phyloP scores from a whole-genome alignment of 208 protist species.

The Leishmania lainsoni region DNA sequence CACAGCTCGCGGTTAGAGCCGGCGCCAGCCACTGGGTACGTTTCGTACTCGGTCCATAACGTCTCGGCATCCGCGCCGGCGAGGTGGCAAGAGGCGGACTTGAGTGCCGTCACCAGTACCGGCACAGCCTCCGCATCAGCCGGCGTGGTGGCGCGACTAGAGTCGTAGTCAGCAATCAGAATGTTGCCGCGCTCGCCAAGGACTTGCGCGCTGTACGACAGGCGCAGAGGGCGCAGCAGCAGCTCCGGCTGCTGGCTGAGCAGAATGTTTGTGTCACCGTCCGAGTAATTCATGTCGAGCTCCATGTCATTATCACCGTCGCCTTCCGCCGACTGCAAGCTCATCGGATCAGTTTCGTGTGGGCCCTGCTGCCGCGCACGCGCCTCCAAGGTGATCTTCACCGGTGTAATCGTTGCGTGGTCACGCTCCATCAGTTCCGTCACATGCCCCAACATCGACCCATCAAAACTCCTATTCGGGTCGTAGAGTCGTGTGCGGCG shows the following conservation, averaged over 20 bases:
- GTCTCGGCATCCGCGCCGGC: constrained; percentile 64
- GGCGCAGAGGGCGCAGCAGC: constrained; percentile 44
- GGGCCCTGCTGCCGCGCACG: background rate
- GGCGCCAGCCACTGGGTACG: constrained; percentile 46
- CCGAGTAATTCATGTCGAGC: constrained; percentile 21
- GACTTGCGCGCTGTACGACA: constrained; percentile 68
- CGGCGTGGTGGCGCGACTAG: constrained; percentile 28
- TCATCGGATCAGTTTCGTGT: background rate
- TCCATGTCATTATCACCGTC: constrained; percentile 21
- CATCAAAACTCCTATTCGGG: constrained; percentile 28
- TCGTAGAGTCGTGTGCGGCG: constrained; percentile 49
- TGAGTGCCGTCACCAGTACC: constrained; percentile 69
- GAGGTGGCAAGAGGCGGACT: constrained; percentile 64
- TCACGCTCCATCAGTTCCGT: constrained; percentile 55
- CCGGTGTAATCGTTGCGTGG: constrained; percentile 55
- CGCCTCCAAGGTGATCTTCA: constrained; percentile 37
- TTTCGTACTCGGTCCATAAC: constrained; percentile 88
- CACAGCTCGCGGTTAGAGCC: constrained; percentile 44
- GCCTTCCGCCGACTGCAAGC: background rate
- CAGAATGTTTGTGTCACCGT: constrained; percentile 38
- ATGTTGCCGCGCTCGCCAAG: constrained; percentile 72
- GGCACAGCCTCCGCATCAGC: constrained; percentile 56
- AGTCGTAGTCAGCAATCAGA: constrained; percentile 65
- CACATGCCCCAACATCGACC: constrained; percentile 72
- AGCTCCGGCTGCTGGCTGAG: constrained; percentile 26